Evolutionary conservation across 2,329 filamentous ascomycete genomes (phyloP).

Genomic region (Aureobasidium namibiae): DNA sequence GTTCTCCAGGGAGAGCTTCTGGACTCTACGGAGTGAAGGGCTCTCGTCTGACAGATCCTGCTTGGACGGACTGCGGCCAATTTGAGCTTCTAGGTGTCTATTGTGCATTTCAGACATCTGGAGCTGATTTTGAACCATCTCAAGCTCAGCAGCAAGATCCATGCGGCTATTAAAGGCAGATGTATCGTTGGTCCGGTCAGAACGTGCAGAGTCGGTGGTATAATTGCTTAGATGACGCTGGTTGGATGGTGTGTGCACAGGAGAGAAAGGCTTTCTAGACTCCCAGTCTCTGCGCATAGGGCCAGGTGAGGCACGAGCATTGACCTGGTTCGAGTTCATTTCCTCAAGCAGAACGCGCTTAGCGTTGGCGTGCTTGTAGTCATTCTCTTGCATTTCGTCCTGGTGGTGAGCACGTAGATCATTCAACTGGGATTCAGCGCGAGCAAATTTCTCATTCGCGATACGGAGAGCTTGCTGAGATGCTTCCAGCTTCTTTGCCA

Average conservation of each 20-base stretch:
- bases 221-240: conserved; percentile 61
- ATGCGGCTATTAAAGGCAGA: conserved; percentile 78
- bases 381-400: conserved; percentile 60
- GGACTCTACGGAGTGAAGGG: conserved; percentile 69
- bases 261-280: conserved; percentile 60
- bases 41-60: conserved; percentile 64
- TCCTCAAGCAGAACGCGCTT: conserved; percentile 75
- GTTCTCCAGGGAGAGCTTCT: conserved; percentile 89
- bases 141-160: conserved; percentile 83
- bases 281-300: conserved; percentile 55
- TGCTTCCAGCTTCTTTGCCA: conserved; percentile 78
- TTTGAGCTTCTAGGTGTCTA: conserved; percentile 78
- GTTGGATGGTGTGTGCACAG: conserved; percentile 61
- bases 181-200: conserved; percentile 78
- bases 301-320: conserved; percentile 64
- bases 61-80: conserved; percentile 60
- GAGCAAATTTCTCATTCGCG: conserved; percentile 69
- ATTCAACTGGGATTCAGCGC: conserved; percentile 73
- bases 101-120: conserved; percentile 95
- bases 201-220: conserved; percentile 67
- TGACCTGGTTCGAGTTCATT: conserved; percentile 74
- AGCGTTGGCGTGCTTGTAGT: conserved; percentile 52
- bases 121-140: conserved; percentile 87
- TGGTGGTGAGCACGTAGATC: conserved; percentile 68
- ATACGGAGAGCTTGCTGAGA: conserved; percentile 82